Percentiles rank a stretch among this genome's conserved stretches.
Evolutionary conservation across 2,329 filamentous ascomycete species (phyloP).

Genomic region (Diplodia mutila): DNA sequence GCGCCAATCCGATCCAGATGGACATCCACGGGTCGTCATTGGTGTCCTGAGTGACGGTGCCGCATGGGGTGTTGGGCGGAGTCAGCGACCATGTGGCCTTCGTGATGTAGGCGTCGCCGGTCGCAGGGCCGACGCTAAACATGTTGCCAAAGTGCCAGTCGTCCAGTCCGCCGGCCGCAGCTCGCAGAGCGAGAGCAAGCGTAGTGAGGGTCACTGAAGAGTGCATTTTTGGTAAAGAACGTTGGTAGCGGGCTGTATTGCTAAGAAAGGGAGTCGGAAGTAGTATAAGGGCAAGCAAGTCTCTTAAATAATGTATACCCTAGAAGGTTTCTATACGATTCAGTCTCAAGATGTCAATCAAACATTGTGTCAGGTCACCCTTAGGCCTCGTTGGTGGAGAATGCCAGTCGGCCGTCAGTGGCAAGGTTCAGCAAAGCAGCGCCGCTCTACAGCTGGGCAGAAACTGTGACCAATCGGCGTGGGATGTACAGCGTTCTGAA

Average conservation of each 20-base stretch:
- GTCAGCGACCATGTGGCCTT: conserved; percentile 21
- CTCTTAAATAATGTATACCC: neutral
- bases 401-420: too few species aligned
- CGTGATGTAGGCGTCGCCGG: conserved; percentile 17
- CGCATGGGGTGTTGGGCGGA: neutral
- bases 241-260: neutral
- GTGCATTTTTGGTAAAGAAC: neutral
- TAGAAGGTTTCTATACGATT: neutral
- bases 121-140: conserved; percentile 17
- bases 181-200: neutral
- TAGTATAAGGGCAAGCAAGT: neutral
- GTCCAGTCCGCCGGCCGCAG: neutral
- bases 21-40: neutral
- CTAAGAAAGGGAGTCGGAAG: neutral
- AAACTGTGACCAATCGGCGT: neutral
- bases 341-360: neutral
- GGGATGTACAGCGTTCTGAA: neutral
- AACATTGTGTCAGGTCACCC: too few species aligned
- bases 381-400: too few species aligned
- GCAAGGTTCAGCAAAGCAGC: too few species aligned
- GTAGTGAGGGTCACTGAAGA: neutral
- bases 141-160: conserved; percentile 25
- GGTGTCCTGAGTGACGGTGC: neutral
- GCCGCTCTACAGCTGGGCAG: too few species aligned
- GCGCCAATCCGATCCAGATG: conserved; percentile 24